These are phyloP conservation scores for Bruguiera hainesii DNA, from an alignment of 441 rosid genomes.

Conservation along the genomic window DNA sequence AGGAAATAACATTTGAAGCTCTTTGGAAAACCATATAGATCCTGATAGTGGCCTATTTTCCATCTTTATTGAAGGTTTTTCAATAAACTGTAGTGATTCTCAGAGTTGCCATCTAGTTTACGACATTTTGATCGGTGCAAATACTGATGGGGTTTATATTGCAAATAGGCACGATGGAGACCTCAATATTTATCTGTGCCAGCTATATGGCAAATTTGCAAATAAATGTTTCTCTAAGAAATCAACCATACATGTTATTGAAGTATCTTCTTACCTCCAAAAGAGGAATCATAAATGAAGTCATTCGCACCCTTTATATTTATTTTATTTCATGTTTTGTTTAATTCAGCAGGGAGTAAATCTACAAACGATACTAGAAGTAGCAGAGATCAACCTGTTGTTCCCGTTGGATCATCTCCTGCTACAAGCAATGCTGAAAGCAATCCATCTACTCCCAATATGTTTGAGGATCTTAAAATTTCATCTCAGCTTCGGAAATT, in stretches of 20 bases:
- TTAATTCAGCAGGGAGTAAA: slow-evolving; percentile 46
- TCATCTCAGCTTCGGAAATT: slow-evolving; percentile 70
- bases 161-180: too few species aligned
- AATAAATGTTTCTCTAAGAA: neutral
- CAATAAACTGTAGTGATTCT: too few species aligned
- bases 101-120: too few species aligned
- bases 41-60: too few species aligned
- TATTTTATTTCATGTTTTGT: neutral
- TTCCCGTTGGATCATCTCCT: slow-evolving; percentile 56
- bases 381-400: slow-evolving; percentile 60
- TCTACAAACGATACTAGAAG: slow-evolving; percentile 49
- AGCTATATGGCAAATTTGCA: neutral
- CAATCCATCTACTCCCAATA: slow-evolving; percentile 63
- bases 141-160: too few species aligned
- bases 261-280: neutral
- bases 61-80: too few species aligned
- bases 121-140: too few species aligned
- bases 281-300: too few species aligned
- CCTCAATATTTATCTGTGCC: too few species aligned
- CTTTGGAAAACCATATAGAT: too few species aligned
- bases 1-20: too few species aligned
- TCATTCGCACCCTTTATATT: neutral
- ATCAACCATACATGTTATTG: neutral
- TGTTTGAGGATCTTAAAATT: slow-evolving; percentile 73
- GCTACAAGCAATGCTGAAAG: slow-evolving; percentile 72